Conservation (phyloP, 2,329 filamentous ascomycete species). For the Aspergillus japonicus region DNA sequence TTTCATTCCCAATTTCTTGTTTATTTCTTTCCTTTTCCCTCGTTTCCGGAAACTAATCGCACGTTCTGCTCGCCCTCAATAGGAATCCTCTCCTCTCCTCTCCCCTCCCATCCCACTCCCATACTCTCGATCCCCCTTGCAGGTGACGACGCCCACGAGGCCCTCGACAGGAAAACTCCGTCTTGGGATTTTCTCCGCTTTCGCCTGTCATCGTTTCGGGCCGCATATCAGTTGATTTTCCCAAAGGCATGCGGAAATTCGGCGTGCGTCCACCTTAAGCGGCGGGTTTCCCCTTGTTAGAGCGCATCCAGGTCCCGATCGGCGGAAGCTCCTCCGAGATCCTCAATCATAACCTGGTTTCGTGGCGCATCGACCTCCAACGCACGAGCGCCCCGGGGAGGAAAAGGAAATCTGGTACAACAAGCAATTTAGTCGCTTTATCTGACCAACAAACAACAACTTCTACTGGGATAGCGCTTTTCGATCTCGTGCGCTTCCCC, state of each 20-base stretch:
- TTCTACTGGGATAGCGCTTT: not conserved
- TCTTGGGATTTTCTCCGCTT: conserved; percentile 8
- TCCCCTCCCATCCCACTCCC: not conserved
- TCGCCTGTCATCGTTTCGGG: conserved; percentile 5
- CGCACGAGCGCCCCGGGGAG: not conserved
- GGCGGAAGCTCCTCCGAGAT: conserved; percentile 8
- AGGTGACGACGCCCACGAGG: conserved; percentile 5
- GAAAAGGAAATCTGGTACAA: not conserved
- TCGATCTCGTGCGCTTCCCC: not conserved
- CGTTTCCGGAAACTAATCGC: conserved; percentile 1
- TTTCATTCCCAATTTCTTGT: not conserved
- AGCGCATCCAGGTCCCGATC: conserved; percentile 16
- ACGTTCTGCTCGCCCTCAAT: not conserved
- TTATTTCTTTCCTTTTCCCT: not conserved
- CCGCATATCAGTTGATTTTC: not conserved
- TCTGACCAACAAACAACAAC: not conserved
- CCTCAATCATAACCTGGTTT: not conserved
- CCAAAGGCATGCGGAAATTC: conserved; percentile 9
- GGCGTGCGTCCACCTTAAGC: conserved; percentile 16
- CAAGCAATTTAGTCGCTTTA: not conserved
- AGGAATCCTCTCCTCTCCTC: not conserved
- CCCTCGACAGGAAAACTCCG: not conserved
- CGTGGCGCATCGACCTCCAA: not conserved
- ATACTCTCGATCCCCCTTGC: conserved; percentile 3
- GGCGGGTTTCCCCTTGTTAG: conserved; percentile 26